Base-by-base conservation (phyloP, 2,329 filamentous ascomycete species). In the Alternaria dauci region DNA sequence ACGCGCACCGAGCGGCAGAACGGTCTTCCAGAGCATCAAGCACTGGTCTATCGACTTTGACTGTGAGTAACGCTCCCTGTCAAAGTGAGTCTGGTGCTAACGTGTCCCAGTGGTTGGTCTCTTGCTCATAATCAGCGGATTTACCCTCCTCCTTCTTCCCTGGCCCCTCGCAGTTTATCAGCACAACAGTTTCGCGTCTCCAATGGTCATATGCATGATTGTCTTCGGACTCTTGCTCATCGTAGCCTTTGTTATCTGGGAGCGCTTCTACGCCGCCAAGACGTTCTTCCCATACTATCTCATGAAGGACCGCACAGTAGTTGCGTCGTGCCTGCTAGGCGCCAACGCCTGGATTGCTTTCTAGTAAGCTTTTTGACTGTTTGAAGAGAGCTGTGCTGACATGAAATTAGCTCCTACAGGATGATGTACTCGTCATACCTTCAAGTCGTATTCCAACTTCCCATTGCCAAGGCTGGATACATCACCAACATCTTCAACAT, bases 71-170 rank as follows among this genome's bases (percentile, higher is more conserved):
- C 14, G 16, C 23, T 7, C 9, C n/a, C n/a, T 32, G 14, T 18
- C 11, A 41, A 20, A 7, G 4, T 23, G 16, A 6, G 5, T 30
- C 11, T 4, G 1, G 14, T 42, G 20, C 54, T 66, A 42, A 66
- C 14, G 28, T 8, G 11, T 26, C 26, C 9, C 23, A 68, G 70
- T 87, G 1, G 48, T 87, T n/a, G 89, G 89, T 12, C 78, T 90
- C n/a, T 46, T 91, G 11, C 79, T 91, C 2, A 80, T 91, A 55
- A 82, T 84, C 2, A 80, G 78, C 2, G 89, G 88, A 4, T 83
- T 90, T 61, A 81, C 85, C 0, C 76, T 91, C 16, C 86, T 93
- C 69, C 80, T 93, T 18, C 84, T 93, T 6, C 88, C 90, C 0
- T 87, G 93, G 74, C 88, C 82, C 25, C 81, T 93, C 18, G 69